phyloP scores from a whole-genome alignment of 1,139 yeast genomes.

The Geotrichum citri-aurantii region DNA sequence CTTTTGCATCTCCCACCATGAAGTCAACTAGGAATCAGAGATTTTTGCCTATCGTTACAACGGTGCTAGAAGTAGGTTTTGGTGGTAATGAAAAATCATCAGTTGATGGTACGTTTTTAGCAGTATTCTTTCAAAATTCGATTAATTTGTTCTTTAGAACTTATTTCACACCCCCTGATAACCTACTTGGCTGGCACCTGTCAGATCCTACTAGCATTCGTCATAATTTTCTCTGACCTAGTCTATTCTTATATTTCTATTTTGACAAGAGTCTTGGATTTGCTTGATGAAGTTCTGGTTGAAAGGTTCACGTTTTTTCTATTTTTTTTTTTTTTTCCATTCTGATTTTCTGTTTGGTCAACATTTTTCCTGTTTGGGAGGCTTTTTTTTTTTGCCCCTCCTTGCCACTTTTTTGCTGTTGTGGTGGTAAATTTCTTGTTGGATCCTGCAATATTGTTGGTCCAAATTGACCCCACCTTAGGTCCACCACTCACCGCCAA shows the following conservation, averaged over 20 bases:
- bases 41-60: not conserved
- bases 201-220: slow-evolving; percentile 9
- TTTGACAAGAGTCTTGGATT: not conserved
- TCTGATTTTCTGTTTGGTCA: not conserved
- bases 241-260: not conserved
- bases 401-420: not conserved
- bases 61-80: not conserved
- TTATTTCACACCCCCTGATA: not conserved
- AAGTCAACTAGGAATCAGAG: not conserved
- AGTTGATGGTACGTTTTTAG: not conserved
- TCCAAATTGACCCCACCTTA: slow-evolving; percentile 7
- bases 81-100: not conserved
- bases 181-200: not conserved
- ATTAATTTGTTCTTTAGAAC: not conserved
- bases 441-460: slow-evolving; percentile 4
- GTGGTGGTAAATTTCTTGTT: not conserved
- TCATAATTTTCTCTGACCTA: slow-evolving; percentile 12
- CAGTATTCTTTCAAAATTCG: not conserved
- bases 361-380: not conserved
- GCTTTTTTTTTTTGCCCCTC: not conserved
- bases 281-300: not conserved
- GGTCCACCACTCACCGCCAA: not conserved
- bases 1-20: not conserved
- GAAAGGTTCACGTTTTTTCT: not conserved
- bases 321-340: not conserved